Conservation (phyloP, 2,329 filamentous ascomycete species). For the Thelonectria discophora region DNA sequence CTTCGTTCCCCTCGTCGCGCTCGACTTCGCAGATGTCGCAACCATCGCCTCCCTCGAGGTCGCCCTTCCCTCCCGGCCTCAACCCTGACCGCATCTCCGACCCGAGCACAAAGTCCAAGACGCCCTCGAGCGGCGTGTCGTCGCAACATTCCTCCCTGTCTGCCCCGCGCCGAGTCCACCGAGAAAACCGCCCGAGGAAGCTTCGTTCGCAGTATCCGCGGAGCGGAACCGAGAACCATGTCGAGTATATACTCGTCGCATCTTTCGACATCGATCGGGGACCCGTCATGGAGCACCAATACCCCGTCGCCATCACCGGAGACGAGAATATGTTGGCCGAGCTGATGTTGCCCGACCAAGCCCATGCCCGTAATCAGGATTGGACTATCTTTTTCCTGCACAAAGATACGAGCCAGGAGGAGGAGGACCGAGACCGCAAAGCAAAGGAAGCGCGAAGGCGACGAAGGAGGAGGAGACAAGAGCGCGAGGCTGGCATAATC, state of each 20-base stretch:
- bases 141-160: slow-evolving; percentile 70
- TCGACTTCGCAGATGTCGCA: slow-evolving; percentile 67
- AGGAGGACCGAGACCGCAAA: slow-evolving; percentile 77
- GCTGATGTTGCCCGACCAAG: slow-evolving; percentile 97
- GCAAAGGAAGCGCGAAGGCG: slow-evolving; percentile 63
- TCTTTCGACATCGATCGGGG: slow-evolving; percentile 97
- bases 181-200: slow-evolving; percentile 62
- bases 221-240: slow-evolving; percentile 85
- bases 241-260: slow-evolving; percentile 97
- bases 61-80: slow-evolving; percentile 59
- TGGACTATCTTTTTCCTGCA: slow-evolving; percentile 99
- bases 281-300: slow-evolving; percentile 98
- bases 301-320: slow-evolving; percentile 91
- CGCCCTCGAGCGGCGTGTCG: slow-evolving; percentile 66
- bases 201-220: slow-evolving; percentile 79
- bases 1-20: slow-evolving; percentile 69
- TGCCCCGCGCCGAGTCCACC: slow-evolving; percentile 58
- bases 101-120: slow-evolving; percentile 68
- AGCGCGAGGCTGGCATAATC: slow-evolving; percentile 59
- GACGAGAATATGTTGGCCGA: slow-evolving; percentile 98
- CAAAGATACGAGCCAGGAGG: slow-evolving; percentile 87
- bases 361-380: slow-evolving; percentile 92
- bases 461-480: slow-evolving; percentile 61
- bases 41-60: slow-evolving; percentile 61
- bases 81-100: slow-evolving; percentile 67